Base-by-base conservation (phyloP, 345 rosid species). In the Cardamine chenopodiifolia region DNA sequence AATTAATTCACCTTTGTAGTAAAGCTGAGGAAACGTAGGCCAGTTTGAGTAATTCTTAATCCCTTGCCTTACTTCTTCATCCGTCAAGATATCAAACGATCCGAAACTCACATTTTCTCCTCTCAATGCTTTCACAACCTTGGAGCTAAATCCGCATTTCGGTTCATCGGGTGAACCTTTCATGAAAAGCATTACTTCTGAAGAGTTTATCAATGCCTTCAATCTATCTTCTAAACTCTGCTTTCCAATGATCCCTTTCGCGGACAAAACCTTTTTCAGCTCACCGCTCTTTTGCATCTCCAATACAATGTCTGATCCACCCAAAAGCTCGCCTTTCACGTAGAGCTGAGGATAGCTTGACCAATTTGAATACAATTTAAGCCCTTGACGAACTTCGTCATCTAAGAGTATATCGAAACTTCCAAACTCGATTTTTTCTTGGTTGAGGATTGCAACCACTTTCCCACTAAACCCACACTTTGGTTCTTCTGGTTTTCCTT, bases 251-350 rank as follows among this genome's bases (percentile, higher is more conserved):
- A 90, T 72, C 13, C 92, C 97, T 74, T 86, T 92, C 86, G 90
- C 96, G 0, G 76, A 45, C 48, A 90, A 62, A 66, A 92, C 81
- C 56, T 69, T 85, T 71, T 82, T 74, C 48, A 92, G 93, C 71
- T 92, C 96, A 7, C 99, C 97, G 29, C 94, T 92, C 80, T 92
- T 96, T 79, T 92, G 98, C 98, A 96, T 90, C 72, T 92, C 98
- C 78, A 90, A 77, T 8, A 85, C 86, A 70, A 95, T 90, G 83
- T 95, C 97, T 40, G 96, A 95, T 68, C 99, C 99, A 20, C 98
- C 99, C 15, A 92, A 71, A 55, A 88, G 91, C 71, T 95, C 94
- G 1, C 93, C 90, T 77, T 80, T 88, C 23, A 90, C 85, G 56
- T 90, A 90, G 14, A 96, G 85, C 70, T 96, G 99, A 29, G 99